Evolutionary conservation across 805 yeast species (phyloP).

Genomic region (Saccharomycopsis oosterbeekiorum): DNA sequence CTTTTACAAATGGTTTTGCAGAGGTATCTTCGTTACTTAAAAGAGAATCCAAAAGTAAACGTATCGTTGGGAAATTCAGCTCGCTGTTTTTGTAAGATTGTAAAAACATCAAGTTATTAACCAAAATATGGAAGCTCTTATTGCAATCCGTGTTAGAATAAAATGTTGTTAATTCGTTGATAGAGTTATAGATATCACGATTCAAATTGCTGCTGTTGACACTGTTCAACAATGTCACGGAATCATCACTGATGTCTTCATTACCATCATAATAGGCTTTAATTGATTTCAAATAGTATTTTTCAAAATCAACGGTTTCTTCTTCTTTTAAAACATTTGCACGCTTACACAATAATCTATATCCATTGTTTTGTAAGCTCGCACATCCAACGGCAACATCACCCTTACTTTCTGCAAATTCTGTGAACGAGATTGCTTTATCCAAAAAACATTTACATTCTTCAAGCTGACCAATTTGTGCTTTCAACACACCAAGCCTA

Average conservation of each 20-base stretch:
- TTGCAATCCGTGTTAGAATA: slow-evolving; percentile 20
- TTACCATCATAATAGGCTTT: not conserved
- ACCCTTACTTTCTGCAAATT: not conserved
- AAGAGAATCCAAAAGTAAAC: slow-evolving; percentile 2
- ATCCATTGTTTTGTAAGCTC: slow-evolving; percentile 19
- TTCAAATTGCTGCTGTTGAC: slow-evolving; percentile 10
- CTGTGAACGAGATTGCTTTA: slow-evolving; percentile 25
- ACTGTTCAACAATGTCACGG: not conserved
- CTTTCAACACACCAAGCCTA: slow-evolving; percentile 30
- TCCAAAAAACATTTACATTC: slow-evolving; percentile 23
- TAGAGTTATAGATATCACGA: slow-evolving; percentile 21
- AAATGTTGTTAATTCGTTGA: slow-evolving; percentile 22
- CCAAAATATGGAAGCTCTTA: slow-evolving; percentile 28
- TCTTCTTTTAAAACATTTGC: not conserved
- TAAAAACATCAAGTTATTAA: slow-evolving; percentile 27
- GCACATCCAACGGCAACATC: slow-evolving; percentile 10
- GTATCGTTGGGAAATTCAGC: slow-evolving; percentile 1
- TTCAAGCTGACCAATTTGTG: slow-evolving; percentile 22
- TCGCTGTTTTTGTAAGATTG: slow-evolving; percentile 22
- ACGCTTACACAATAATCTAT: slow-evolving; percentile 29
- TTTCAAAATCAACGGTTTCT: not conserved
- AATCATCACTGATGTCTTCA: not conserved
- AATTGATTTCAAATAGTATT: not conserved
- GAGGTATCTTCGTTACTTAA: slow-evolving; percentile 6
- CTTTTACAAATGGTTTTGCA: slow-evolving; percentile 16